Evolutionary conservation across 2,329 filamentous ascomycete genomes (phyloP).

Genomic region (Pseudogymnoascus sp.): DNA sequence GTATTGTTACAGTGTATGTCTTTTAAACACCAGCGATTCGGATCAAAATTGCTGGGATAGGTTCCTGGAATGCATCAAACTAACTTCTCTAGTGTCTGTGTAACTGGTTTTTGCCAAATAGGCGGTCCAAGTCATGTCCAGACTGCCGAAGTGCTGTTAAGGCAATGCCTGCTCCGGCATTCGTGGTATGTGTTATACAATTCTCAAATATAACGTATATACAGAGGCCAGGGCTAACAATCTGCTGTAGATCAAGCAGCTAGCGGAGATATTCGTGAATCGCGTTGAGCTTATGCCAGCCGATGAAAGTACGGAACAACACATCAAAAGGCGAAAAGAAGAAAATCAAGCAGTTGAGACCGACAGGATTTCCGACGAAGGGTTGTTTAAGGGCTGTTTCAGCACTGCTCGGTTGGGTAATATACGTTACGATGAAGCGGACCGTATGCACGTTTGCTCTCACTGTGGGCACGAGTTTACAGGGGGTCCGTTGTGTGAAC

Average conservation of each 20-base stretch:
- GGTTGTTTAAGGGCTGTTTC: slow-evolving; percentile 54
- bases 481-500: slow-evolving; percentile 45
- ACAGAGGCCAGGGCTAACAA: not conserved
- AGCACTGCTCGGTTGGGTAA: not conserved
- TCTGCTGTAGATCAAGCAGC: slow-evolving; percentile 50
- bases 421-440: slow-evolving; percentile 45
- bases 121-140: slow-evolving; percentile 57
- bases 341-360: slow-evolving; percentile 52
- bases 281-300: slow-evolving; percentile 53
- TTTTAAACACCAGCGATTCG: not conserved
- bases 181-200: slow-evolving; percentile 40
- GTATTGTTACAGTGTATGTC: slow-evolving; percentile 59
- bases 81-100: slow-evolving; percentile 28
- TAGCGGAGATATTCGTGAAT: slow-evolving; percentile 55
- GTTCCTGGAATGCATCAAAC: not conserved
- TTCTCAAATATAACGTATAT: not conserved
- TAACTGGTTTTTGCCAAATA: slow-evolving; percentile 34
- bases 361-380: slow-evolving; percentile 49
- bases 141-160: slow-evolving; percentile 57
- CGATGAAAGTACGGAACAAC: slow-evolving; percentile 57
- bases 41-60: not conserved
- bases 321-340: slow-evolving; percentile 48
- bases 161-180: slow-evolving; percentile 55
- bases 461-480: slow-evolving; percentile 57
- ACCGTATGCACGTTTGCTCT: slow-evolving; percentile 57